A percentile compares a stretch with the other conserved stretches of the same genome.
Evolutionary conservation across 176 grass and related monocot genomes (phyloP).

Genomic region (Stipa capillata): DNA sequence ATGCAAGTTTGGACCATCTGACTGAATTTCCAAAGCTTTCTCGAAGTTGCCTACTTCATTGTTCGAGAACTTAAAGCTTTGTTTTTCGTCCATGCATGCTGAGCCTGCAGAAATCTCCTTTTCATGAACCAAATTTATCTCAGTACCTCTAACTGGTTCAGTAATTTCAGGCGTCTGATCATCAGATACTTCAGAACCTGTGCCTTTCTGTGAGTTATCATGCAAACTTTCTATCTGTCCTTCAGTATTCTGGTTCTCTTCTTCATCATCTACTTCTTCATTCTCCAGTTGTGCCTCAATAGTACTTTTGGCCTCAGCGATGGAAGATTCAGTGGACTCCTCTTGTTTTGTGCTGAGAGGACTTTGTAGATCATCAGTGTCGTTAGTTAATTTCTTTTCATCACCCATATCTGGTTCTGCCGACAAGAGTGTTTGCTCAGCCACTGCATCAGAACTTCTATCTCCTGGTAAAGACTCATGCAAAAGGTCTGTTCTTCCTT

Average conservation of each 20-base stretch:
- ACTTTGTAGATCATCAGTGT: background rate
- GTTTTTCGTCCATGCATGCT: constrained; percentile 3
- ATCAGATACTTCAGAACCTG: constrained; percentile 11
- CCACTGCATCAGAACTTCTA: constrained; percentile 4
- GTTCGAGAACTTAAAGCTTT: background rate
- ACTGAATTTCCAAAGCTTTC: constrained; percentile 8
- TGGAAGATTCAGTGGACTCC: constrained; percentile 22
- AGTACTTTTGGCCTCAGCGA: background rate
- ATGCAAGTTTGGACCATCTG: constrained; percentile 6
- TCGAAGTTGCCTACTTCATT: background rate
- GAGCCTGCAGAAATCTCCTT: constrained; percentile 22
- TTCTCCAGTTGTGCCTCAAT: constrained; percentile 3
- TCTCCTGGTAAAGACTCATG: constrained; percentile 18
- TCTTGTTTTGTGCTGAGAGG: constrained; percentile 16
- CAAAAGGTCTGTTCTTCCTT: constrained; percentile 13
- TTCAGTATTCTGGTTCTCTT: constrained; percentile 17
- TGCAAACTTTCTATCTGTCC: constrained; percentile 14
- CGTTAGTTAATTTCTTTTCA: constrained; percentile 6
- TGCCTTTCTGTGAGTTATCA: constrained; percentile 1
- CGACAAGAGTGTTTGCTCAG: background rate
- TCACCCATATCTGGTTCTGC: constrained; percentile 7
- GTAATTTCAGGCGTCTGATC: constrained; percentile 11
- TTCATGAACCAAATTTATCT: constrained; percentile 17
- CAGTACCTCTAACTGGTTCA: constrained; percentile 17
- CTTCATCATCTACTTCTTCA: constrained; percentile 27